Base-by-base conservation (phyloP, 345 rosid species). In the Camelina neglecta region DNA sequence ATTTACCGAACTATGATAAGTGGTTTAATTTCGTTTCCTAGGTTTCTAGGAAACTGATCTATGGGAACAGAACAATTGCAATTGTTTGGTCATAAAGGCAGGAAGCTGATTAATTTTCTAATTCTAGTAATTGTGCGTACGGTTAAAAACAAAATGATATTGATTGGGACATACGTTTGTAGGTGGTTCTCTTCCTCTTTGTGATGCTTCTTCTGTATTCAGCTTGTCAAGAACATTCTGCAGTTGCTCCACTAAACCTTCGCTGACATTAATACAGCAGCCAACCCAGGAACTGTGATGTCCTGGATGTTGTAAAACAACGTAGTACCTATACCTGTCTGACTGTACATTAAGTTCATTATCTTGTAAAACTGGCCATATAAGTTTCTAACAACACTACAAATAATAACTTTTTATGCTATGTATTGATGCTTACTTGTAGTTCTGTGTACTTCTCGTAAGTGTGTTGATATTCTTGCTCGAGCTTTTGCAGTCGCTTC, bases 401-500 rank as follows among this genome's bases (percentile, higher is more conserved):
- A 42, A 26, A 47, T 18, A 6, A 9, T 49, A 9, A 48, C 44
- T 65, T 15, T 16, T 48, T 47, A 7, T 50, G 45, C 38, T 53
- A 23, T 8, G 26, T 21, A 38, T 67, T 35, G 18, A 53, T 67
- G 60, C 60, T 67, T 67, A 67, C 72, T 54, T 15, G 47, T 67
- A 38, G 20, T 53, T 67, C 49, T 39, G 49, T 67, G 35, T 67
- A 67, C 36, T 53, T 67, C 21, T 53, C 23, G 1, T 31, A 29
- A 33, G 65, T 5, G 56, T 70, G 65, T 8, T 59, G 74, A 58
- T 72, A 72, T 23, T 59, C 60, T 33, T 23, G 31, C 21, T 73
- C 69, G 63, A 73, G 76, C 70, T 73, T 62, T 39, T 51, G 3
- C 69, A 61, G 16, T 24, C 61, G 76, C 31, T 39, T 65, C 15